Conservation (phyloP, 2,329 filamentous ascomycete genomes). For the Fusarium sublunatum region DNA sequence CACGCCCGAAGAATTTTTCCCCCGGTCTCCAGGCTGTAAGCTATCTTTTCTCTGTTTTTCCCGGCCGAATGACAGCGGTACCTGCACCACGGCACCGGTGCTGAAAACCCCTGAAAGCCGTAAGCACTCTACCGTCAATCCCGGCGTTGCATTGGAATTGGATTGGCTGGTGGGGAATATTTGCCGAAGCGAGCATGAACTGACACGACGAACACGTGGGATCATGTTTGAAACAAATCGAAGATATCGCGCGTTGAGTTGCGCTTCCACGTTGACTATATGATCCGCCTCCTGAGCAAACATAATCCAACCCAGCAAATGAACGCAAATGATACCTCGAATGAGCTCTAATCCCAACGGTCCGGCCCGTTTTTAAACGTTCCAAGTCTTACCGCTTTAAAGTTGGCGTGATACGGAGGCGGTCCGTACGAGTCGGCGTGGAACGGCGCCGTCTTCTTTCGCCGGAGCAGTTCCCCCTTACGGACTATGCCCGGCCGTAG, state of each 20-base stretch:
- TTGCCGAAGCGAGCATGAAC: not conserved
- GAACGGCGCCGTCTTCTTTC: conserved; percentile 20
- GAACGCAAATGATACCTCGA: too few relatives aligned
- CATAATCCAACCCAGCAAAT: not conserved
- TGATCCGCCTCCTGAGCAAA: too few relatives aligned
- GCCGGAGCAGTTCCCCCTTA: conserved; percentile 27
- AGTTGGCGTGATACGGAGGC: not conserved
- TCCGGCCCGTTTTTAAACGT: conserved; percentile 28
- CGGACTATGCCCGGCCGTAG: conserved; percentile 17
- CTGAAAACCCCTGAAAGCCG: conserved; percentile 4
- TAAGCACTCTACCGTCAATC: conserved; percentile 21
- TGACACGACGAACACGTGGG: not conserved
- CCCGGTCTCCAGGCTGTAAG: too few relatives aligned
- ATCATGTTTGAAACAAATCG: not conserved
- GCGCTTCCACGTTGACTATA: too few relatives aligned
- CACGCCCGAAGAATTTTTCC: too few relatives aligned
- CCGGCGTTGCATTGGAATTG: not conserved
- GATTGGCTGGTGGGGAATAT: conserved; percentile 11
- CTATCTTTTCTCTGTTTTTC: not conserved
- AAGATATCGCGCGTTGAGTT: not conserved
- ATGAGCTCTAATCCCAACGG: conserved; percentile 8
- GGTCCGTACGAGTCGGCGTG: conserved; percentile 13
- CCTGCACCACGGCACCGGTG: conserved; percentile 10
- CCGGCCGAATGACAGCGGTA: not conserved
- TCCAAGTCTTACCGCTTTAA: conserved; percentile 7